Percentiles rank a stretch among this genome's conserved stretches.
Evolutionary conservation across 2,329 filamentous ascomycete genomes (phyloP).

Genomic region (Epichloe typhina): DNA sequence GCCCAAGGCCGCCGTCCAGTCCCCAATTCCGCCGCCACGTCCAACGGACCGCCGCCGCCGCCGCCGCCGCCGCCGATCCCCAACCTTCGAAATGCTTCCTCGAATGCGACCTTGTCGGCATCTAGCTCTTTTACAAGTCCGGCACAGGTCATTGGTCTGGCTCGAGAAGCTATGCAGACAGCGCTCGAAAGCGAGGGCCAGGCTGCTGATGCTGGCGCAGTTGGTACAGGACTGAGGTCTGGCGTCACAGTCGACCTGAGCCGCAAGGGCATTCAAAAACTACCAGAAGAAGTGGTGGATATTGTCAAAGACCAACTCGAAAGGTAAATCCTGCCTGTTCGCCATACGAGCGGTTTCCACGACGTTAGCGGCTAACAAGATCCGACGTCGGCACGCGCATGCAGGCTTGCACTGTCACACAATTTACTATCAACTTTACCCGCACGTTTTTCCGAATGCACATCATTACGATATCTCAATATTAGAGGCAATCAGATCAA

Average conservation of each 20-base stretch:
- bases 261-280: conserved; percentile 56
- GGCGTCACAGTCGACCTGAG: conserved; percentile 70
- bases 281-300: conserved; percentile 63
- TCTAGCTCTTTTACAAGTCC: conserved; percentile 39
- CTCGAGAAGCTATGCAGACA: conserved; percentile 52
- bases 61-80: conserved; percentile 34
- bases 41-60: conserved; percentile 24
- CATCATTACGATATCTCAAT: conserved; percentile 66
- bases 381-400: background rate
- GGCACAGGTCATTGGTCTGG: conserved; percentile 50
- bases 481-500: conserved; percentile 63
- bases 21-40: conserved; percentile 24
- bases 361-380: background rate
- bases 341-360: background rate
- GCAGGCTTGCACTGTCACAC: conserved; percentile 67
- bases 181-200: conserved; percentile 55
- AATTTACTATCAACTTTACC: conserved; percentile 63
- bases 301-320: conserved; percentile 63
- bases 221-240: conserved; percentile 48
- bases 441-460: conserved; percentile 59
- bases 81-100: conserved; percentile 32
- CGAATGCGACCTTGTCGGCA: conserved; percentile 34
- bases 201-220: conserved; percentile 44
- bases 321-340: conserved; percentile 32
- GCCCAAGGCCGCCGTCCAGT: conserved; percentile 25